These are phyloP conservation scores for Schizophyllum amplum DNA, from an alignment of 1,284 basidiomycete species.

Conservation along the genomic window DNA sequence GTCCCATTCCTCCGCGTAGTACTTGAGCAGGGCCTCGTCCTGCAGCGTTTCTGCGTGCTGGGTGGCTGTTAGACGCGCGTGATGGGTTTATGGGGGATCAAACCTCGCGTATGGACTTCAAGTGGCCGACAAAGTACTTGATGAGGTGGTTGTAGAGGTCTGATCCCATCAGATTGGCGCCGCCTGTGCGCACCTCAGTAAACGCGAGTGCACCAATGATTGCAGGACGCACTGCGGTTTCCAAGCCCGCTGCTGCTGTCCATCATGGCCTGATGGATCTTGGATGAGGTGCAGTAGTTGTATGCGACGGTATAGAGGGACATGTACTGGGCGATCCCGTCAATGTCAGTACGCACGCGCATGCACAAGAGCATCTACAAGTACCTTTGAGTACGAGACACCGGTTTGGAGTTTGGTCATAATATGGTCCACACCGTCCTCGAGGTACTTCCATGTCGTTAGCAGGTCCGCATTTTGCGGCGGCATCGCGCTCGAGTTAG, in stretches of 20 bases:
- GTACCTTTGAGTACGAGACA: conserved; percentile 73
- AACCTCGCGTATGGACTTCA: conserved; percentile 51
- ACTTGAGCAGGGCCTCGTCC: conserved; percentile 85
- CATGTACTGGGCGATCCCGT: conserved; percentile 57
- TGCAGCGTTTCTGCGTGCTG: conserved; percentile 76
- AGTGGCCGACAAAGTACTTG: conserved; percentile 74
- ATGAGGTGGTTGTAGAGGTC: conserved; percentile 88
- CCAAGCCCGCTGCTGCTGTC: conserved; percentile 29
- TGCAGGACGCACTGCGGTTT: conserved; percentile 47
- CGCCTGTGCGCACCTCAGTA: conserved; percentile 39
- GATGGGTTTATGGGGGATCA: background rate
- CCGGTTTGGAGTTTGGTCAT: conserved; percentile 86
- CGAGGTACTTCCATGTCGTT: conserved; percentile 85
- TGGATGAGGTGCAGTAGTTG: conserved; percentile 92
- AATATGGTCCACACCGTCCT: conserved; percentile 87
- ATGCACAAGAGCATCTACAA: background rate
- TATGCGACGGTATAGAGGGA: conserved; percentile 88
- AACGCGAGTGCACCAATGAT: conserved; percentile 13
- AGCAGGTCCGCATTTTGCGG: conserved; percentile 49
- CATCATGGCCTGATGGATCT: conserved; percentile 50
- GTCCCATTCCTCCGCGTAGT: conserved; percentile 93
- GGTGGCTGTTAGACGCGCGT: conserved; percentile 4
- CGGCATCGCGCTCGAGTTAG: conserved; percentile 17
- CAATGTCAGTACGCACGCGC: conserved; percentile 1
- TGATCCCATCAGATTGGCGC: conserved; percentile 87